Conservation (phyloP, 768 basidiomycete species). For the Collybia sordida region DNA sequence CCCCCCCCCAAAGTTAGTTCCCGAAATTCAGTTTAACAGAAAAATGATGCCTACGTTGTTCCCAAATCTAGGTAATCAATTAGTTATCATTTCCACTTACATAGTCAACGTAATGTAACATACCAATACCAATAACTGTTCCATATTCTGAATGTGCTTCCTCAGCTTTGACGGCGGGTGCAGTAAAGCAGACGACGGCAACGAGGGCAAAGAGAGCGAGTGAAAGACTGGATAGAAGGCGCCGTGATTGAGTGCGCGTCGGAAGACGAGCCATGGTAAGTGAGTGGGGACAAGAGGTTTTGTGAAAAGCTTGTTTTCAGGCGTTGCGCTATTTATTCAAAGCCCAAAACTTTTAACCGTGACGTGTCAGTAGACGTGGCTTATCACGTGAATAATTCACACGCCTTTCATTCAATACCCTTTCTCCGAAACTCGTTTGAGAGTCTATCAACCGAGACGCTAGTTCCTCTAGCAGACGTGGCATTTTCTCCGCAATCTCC, state of each 20-base stretch:
- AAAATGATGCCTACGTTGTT: conserved; percentile 62
- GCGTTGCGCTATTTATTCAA: conserved; percentile 27
- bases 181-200: conserved; percentile 72
- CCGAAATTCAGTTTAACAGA: not conserved
- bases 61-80: conserved; percentile 66
- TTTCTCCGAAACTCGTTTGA: too few species aligned
- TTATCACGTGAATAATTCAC: conserved; percentile 26
- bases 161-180: conserved; percentile 62
- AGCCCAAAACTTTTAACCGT: conserved; percentile 13
- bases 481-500: not conserved
- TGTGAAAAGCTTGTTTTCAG: conserved; percentile 17
- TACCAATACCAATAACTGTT: conserved; percentile 91
- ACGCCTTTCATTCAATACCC: not conserved
- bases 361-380: conserved; percentile 47
- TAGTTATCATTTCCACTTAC: not conserved
- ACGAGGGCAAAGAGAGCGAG: conserved; percentile 60
- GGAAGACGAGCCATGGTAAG: conserved; percentile 47
- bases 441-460: too few species aligned
- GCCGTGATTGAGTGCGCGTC: conserved; percentile 58
- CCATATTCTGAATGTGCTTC: conserved; percentile 78
- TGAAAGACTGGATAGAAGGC: conserved; percentile 58
- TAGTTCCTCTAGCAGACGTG: not conserved
- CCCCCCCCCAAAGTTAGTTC: conserved; percentile 22
- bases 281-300: conserved; percentile 24
- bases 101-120: conserved; percentile 19